phyloP scores from a whole-genome alignment of 2,329 filamentous ascomycete genomes.

The Talaromyces islandicus region DNA sequence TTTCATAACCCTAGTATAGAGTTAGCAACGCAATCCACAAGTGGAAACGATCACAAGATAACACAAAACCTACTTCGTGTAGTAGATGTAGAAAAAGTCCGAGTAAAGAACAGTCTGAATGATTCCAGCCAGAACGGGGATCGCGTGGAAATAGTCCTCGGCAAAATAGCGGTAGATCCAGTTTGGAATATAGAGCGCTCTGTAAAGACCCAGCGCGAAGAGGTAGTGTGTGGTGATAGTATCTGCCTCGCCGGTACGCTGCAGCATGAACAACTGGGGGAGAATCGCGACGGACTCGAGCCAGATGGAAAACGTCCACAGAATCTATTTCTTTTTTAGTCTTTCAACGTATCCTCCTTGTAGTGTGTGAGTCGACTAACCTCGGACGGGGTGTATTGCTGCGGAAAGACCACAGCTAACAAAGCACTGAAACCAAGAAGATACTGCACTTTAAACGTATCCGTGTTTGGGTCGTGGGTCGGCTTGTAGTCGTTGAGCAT shows the following conservation, averaged over 20 bases:
- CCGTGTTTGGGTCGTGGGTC: constrained; percentile 92
- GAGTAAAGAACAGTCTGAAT: constrained; percentile 94
- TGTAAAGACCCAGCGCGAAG: constrained; percentile 85
- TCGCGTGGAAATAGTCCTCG: constrained; percentile 76
- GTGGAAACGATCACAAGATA: not conserved
- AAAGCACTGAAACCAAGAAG: constrained; percentile 74
- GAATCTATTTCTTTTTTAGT: constrained; percentile 53
- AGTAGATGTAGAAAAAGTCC: constrained; percentile 99
- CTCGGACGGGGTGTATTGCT: constrained; percentile 71
- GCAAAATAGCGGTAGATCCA: constrained; percentile 89
- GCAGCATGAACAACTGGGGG: constrained; percentile 96
- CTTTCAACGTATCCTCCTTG: not conserved
- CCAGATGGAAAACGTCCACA: constrained; percentile 99
- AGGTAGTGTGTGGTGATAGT: constrained; percentile 99
- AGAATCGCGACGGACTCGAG: constrained; percentile 94
- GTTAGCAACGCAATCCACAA: not conserved
- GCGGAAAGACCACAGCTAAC: constrained; percentile 76
- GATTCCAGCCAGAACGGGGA: constrained; percentile 81
- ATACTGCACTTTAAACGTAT: constrained; percentile 97
- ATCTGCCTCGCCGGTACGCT: constrained; percentile 94
- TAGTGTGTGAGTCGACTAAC: constrained; percentile 31
- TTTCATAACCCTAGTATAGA: constrained; percentile 57
- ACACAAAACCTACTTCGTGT: constrained; percentile 64
- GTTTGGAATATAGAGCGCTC: constrained; percentile 95
- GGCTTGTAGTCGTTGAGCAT: constrained; percentile 98